Conservation (phyloP, 768 basidiomycete genomes). For the Leccinum pellstonianum region DNA sequence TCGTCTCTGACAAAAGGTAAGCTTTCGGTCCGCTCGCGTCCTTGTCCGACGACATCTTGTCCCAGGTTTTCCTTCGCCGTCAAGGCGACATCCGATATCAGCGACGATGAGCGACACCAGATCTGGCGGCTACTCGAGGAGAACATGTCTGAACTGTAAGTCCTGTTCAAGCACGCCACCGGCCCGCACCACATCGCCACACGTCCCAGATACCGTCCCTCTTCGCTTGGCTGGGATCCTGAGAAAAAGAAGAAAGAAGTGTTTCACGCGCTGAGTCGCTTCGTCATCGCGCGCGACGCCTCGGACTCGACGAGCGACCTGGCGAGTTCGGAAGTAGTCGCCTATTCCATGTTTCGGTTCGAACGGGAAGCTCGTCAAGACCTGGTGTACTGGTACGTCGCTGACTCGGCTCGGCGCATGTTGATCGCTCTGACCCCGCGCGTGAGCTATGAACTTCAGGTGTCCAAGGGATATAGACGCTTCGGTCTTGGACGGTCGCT, state of each 20-base stretch:
- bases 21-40: background rate
- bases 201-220: slow-evolving; percentile 48
- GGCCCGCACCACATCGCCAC: background rate
- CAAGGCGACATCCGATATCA: slow-evolving; percentile 34
- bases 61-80: slow-evolving; percentile 26
- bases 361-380: slow-evolving; percentile 61
- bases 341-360: slow-evolving; percentile 67
- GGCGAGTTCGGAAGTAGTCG: slow-evolving; percentile 30
- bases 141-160: slow-evolving; percentile 55
- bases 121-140: slow-evolving; percentile 53
- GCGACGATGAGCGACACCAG: slow-evolving; percentile 35
- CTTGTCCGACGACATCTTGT: background rate
- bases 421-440: background rate
- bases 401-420: background rate
- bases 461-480: slow-evolving; percentile 43
- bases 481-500: slow-evolving; percentile 60
- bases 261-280: slow-evolving; percentile 60
- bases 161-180: slow-evolving; percentile 2
- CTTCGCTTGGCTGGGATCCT: slow-evolving; percentile 69
- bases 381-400: slow-evolving; percentile 68
- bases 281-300: slow-evolving; percentile 43
- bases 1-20: slow-evolving; percentile 17
- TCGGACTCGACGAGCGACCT: slow-evolving; percentile 15
- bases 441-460: slow-evolving; percentile 76
- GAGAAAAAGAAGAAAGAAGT: slow-evolving; percentile 54